phyloP scores from a whole-genome alignment of 257 asterid species.

The Solanum habrochaites region DNA sequence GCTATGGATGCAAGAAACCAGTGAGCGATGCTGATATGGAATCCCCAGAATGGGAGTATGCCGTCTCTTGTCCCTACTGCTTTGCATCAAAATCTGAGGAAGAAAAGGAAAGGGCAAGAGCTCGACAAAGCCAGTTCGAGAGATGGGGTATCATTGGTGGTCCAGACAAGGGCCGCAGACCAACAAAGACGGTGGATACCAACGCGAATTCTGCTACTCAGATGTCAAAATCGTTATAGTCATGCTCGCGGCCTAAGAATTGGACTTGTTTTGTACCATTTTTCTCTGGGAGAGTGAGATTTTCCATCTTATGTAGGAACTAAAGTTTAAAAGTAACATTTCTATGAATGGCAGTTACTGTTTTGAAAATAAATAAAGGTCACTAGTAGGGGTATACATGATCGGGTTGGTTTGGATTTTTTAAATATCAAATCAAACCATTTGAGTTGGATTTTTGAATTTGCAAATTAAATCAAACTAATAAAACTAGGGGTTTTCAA shows the following conservation, averaged over 20 bases:
- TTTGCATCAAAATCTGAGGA: conserved; percentile 74
- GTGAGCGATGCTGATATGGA: conserved; percentile 88
- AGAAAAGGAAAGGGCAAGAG: conserved; percentile 94
- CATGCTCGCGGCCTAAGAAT: background rate
- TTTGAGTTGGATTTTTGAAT: too few relatives aligned
- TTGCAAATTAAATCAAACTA: too few relatives aligned
- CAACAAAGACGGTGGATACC: conserved; percentile 9
- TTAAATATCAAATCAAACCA: too few relatives aligned
- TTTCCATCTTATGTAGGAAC: background rate
- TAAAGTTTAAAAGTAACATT: background rate
- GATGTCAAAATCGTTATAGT: conserved; percentile 22
- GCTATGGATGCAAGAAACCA: conserved; percentile 94
- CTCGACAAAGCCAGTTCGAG: conserved; percentile 75
- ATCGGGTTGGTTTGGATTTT: too few relatives aligned
- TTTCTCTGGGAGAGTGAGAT: background rate
- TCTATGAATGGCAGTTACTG: background rate
- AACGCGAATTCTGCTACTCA: conserved; percentile 10
- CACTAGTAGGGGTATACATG: background rate
- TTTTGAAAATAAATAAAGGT: background rate
- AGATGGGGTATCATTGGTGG: conserved; percentile 94
- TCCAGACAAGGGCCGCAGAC: conserved; percentile 83
- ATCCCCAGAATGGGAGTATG: conserved; percentile 78
- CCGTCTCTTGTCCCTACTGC: conserved; percentile 86
- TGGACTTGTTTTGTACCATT: background rate
- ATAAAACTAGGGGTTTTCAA: too few relatives aligned